phyloP scores from a whole-genome alignment of 2,329 filamentous ascomycete genomes.

The Tolypocladium tropicale region DNA sequence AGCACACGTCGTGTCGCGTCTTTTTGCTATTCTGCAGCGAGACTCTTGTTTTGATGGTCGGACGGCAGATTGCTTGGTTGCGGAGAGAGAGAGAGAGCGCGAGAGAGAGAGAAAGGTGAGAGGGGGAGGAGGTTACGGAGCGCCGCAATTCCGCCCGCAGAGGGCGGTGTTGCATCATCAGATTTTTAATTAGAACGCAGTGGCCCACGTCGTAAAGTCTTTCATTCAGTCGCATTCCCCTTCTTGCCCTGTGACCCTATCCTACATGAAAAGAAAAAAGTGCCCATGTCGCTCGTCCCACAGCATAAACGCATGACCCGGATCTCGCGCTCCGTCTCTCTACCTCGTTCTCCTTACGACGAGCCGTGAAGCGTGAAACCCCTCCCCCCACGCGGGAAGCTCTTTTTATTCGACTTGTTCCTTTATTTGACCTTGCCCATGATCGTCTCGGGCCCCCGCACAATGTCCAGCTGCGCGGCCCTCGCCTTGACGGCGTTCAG shows the following conservation, averaged over 20 bases:
- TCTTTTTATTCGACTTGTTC: too few species aligned
- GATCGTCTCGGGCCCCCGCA: conserved; percentile 77
- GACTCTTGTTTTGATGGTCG: neutral
- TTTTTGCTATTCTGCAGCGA: neutral
- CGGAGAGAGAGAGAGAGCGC: neutral
- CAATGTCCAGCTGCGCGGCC: conserved; percentile 76
- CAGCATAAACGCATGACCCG: neutral
- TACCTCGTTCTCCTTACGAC: too few species aligned
- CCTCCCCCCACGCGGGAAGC: too few species aligned
- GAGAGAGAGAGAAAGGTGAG: neutral
- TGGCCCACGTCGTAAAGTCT: neutral
- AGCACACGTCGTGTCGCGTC: neutral
- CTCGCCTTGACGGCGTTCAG: conserved; percentile 77
- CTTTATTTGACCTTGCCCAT: conserved; percentile 80
- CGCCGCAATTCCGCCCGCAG: neutral
- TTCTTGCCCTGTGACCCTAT: neutral
- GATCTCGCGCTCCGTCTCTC: neutral
- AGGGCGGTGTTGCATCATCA: neutral
- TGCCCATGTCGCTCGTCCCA: neutral
- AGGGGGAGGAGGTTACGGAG: too few species aligned
- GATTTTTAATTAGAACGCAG: neutral
- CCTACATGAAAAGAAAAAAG: neutral
- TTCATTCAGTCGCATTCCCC: neutral
- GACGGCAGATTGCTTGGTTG: neutral
- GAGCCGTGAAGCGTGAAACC: too few species aligned